Evolutionary conservation across 169 alveolate genomes (phyloP).

Genomic region (Eimeria tenella): DNA sequence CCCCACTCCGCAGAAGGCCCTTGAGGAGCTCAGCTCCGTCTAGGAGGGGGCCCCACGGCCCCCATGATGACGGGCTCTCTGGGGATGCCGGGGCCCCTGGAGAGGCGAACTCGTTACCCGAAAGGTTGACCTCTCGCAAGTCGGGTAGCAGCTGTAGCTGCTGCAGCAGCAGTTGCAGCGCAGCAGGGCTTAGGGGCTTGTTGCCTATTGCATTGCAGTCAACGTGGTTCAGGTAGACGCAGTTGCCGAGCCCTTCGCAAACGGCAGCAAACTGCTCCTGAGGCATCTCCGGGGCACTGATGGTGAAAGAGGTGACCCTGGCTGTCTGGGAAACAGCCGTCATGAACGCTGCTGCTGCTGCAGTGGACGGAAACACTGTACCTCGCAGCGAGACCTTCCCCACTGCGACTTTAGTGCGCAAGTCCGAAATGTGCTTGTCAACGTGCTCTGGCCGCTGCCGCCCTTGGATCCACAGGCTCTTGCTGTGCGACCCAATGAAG

Average conservation of each 20-base stretch:
- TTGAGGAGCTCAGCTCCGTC: background rate
- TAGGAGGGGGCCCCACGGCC: background rate
- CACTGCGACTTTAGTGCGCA: constrained; percentile 5
- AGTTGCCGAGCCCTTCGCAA: constrained; percentile 22
- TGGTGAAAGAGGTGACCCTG: background rate
- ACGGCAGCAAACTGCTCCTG: constrained; percentile 29
- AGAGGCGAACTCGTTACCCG: constrained; percentile 56
- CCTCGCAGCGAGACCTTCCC: constrained; percentile 12
- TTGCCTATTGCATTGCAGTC: constrained; percentile 52
- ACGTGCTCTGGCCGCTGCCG: constrained; percentile 45
- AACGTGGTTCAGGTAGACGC: constrained; percentile 16
- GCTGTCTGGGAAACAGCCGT: constrained; percentile 6
- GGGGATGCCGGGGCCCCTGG: background rate
- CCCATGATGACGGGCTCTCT: no score
- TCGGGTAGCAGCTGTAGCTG: constrained; percentile 42
- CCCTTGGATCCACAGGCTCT: constrained; percentile 18
- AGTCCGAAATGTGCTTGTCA: constrained; percentile 7
- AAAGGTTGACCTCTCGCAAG: constrained; percentile 46
- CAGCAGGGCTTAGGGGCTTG: background rate
- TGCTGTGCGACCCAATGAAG: constrained; percentile 35
- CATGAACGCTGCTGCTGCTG: constrained; percentile 32
- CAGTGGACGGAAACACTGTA: constrained; percentile 10
- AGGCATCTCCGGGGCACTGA: constrained; percentile 29
- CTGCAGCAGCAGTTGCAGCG: constrained; percentile 58
- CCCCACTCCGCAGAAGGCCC: constrained; percentile 38